Evolutionary conservation across 2,329 filamentous ascomycete genomes (phyloP).

Genomic region (Trichoderma sp.): DNA sequence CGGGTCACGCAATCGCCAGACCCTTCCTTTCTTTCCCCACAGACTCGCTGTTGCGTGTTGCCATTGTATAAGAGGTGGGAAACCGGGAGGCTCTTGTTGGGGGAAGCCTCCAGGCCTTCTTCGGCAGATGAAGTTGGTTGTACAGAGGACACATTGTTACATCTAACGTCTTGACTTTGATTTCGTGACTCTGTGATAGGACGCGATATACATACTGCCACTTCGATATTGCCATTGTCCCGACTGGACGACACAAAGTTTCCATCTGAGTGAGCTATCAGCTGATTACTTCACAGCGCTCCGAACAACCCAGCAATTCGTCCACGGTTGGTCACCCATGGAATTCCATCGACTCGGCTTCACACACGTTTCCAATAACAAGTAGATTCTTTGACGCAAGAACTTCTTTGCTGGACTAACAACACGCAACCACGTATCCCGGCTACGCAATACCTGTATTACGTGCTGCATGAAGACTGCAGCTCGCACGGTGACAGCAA

Average conservation of each 20-base stretch:
- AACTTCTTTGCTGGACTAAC: slow-evolving; percentile 2
- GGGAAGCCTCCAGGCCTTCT: background rate
- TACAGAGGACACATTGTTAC: too few species aligned
- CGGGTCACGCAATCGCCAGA: slow-evolving; percentile 22
- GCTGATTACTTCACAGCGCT: too few species aligned
- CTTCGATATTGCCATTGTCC: too few species aligned
- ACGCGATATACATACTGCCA: too few species aligned
- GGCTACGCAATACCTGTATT: background rate
- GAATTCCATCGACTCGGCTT: background rate
- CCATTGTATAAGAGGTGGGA: background rate
- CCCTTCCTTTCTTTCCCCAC: slow-evolving; percentile 6
- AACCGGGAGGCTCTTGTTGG: background rate
- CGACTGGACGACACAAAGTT: too few species aligned
- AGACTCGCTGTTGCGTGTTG: background rate
- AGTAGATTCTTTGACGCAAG: background rate
- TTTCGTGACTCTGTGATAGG: too few species aligned
- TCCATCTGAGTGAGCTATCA: too few species aligned
- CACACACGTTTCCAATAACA: too few species aligned
- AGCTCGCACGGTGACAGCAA: background rate
- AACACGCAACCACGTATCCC: slow-evolving; percentile 21
- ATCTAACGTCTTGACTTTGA: too few species aligned
- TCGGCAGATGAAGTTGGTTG: background rate
- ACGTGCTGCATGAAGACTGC: background rate
- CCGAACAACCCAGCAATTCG: too few species aligned
- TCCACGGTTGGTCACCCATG: too few species aligned